phyloP scores from a whole-genome alignment of 2,329 filamentous ascomycete genomes.

The Myriosclerotinia scirpicola region DNA sequence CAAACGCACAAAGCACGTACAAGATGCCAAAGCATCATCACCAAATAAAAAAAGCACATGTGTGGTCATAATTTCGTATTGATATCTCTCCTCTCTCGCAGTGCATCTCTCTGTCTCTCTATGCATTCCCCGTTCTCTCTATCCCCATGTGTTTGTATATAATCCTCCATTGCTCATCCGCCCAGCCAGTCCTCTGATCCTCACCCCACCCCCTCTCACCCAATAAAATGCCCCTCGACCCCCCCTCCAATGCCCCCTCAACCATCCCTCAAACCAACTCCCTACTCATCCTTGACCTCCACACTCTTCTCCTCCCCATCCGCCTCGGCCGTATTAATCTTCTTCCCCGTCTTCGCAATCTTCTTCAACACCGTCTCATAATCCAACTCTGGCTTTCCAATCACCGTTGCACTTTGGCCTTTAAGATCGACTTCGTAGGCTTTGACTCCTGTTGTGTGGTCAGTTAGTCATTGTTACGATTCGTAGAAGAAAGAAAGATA shows the following conservation, averaged over 20 bases:
- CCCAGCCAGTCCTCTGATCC: background rate
- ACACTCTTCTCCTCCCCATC: constrained; percentile 62
- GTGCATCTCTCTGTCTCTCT: background rate
- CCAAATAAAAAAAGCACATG: background rate
- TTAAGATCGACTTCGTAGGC: constrained; percentile 86
- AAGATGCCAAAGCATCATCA: background rate
- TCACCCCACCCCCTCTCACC: too few relatives aligned
- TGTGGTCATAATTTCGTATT: background rate
- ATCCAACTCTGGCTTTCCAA: constrained; percentile 65
- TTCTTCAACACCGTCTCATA: constrained; percentile 82
- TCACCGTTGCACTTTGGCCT: constrained; percentile 76
- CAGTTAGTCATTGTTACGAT: too few relatives aligned
- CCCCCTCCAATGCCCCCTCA: background rate
- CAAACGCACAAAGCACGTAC: background rate
- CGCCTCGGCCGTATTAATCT: constrained; percentile 73
- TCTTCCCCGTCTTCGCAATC: constrained; percentile 95
- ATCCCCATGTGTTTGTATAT: background rate
- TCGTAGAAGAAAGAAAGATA: too few relatives aligned
- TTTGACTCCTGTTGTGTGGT: constrained; percentile 66
- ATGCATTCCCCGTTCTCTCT: background rate
- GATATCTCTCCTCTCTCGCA: background rate
- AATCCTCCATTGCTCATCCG: background rate
- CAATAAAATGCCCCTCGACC: background rate
- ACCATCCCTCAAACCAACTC: background rate
- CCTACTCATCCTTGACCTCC: constrained; percentile 44